Evolutionary conservation across 2,329 filamentous ascomycete species (phyloP).

Genomic region (Phaeomoniella chlamydospora): DNA sequence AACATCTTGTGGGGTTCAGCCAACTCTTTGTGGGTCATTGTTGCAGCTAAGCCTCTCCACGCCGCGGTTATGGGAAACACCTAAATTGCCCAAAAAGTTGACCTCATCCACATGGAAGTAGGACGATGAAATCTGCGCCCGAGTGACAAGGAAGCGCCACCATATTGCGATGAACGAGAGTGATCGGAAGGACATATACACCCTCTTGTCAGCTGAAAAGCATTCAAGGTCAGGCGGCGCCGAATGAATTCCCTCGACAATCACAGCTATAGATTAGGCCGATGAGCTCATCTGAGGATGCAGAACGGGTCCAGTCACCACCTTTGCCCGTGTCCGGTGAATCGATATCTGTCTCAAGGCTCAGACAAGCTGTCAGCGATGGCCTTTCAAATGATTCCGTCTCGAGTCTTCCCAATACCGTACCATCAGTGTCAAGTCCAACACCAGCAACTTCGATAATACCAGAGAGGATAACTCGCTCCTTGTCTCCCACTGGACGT

Average conservation of each 20-base stretch:
- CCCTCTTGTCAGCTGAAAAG: no score
- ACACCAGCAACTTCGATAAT: slow-evolving; percentile 49
- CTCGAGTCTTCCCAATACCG: slow-evolving; percentile 30
- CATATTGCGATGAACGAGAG: no score
- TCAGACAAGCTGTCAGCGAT: slow-evolving; percentile 34
- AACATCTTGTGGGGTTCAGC: no score
- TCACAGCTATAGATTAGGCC: slow-evolving; percentile 17
- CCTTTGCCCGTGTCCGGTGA: slow-evolving; percentile 55
- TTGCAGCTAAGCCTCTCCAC: no score
- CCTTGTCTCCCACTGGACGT: slow-evolving; percentile 50
- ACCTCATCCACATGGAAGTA: no score
- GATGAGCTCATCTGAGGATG: slow-evolving; percentile 57
- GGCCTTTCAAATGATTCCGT: slow-evolving; percentile 41
- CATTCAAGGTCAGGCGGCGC: no score
- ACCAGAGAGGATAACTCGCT: slow-evolving; percentile 53
- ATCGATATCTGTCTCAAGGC: slow-evolving; percentile 45
- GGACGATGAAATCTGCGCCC: no score
- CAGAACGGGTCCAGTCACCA: slow-evolving; percentile 50
- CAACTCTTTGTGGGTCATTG: no score
- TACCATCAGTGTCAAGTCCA: slow-evolving; percentile 45
- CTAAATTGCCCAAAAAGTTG: no score
- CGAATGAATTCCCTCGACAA: background rate
- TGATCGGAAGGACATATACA: no score
- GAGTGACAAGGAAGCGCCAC: no score
- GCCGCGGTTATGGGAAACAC: no score